phyloP scores from a whole-genome alignment of 768 basidiomycete species.

The Lentinula sp. region DNA sequence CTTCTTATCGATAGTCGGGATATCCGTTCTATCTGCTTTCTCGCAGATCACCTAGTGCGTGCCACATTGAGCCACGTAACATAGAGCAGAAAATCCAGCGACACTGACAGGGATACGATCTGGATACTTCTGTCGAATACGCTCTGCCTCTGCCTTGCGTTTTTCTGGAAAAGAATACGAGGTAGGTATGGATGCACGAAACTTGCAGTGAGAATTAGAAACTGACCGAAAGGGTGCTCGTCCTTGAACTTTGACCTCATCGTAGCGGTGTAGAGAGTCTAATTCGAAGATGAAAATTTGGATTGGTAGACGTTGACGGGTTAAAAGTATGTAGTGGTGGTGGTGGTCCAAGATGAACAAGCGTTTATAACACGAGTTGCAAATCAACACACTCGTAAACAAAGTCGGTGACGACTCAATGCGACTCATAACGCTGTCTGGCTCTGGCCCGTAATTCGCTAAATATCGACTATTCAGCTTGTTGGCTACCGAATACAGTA shows the following conservation, averaged over 20 bases:
- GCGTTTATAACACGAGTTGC: constrained; percentile 1
- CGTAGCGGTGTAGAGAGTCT: constrained; percentile 10
- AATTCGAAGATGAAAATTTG: background rate
- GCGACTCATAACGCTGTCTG: background rate
- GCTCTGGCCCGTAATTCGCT: background rate
- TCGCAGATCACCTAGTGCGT: constrained; percentile 90
- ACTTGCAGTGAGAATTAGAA: constrained; percentile 15
- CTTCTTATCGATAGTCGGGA: constrained; percentile 99
- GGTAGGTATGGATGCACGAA: constrained; percentile 23
- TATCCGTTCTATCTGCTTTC: constrained; percentile 97
- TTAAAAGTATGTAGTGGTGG: background rate
- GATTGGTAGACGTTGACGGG: background rate
- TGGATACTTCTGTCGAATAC: constrained; percentile 97
- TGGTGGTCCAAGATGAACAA: background rate
- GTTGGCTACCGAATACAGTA: background rate
- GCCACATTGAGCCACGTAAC: background rate
- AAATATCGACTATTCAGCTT: background rate
- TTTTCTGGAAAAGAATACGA: constrained; percentile 61
- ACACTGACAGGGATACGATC: constrained; percentile 92
- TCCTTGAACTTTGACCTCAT: constrained; percentile 99
- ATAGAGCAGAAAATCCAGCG: background rate
- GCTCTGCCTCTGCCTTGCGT: constrained; percentile 98
- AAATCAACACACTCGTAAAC: background rate
- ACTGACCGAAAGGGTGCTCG: constrained; percentile 95
- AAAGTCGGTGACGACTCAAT: background rate